These are phyloP conservation scores for Neofusicoccum cordaticola DNA, from an alignment of 2,329 filamentous ascomycete genomes.

Conservation along the genomic window DNA sequence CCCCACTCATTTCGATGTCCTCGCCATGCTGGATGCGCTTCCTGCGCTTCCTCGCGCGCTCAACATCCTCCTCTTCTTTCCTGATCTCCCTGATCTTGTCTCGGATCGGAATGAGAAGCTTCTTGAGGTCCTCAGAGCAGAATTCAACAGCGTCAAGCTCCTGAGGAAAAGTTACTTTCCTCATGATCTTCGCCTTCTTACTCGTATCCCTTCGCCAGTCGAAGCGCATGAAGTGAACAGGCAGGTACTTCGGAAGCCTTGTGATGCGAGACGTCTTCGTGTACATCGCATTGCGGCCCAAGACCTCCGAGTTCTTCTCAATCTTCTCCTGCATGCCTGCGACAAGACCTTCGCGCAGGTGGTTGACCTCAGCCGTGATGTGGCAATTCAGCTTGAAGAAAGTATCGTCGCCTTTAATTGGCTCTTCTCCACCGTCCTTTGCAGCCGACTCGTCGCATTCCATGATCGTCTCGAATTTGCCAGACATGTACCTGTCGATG, in stretches of 20 bases:
- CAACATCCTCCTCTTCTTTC: conserved; percentile 92
- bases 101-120: conserved; percentile 81
- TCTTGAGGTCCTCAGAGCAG: conserved; percentile 85
- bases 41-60: conserved; percentile 86
- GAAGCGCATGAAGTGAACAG: conserved; percentile 96
- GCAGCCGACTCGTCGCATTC: conserved; percentile 81
- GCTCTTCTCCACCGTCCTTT: conserved; percentile 69
- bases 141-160: conserved; percentile 94
- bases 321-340: conserved; percentile 82
- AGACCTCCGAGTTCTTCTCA: conserved; percentile 78
- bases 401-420: conserved; percentile 64
- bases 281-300: conserved; percentile 78
- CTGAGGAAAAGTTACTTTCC: conserved; percentile 93
- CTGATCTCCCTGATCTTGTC: conserved; percentile 94
- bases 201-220: conserved; percentile 95
- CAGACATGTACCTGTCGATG: conserved; percentile 86
- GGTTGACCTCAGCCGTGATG: conserved; percentile 83
- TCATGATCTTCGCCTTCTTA: conserved; percentile 99
- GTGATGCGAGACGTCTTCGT: conserved; percentile 90
- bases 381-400: conserved; percentile 97
- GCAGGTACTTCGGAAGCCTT: conserved; percentile 88
- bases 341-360: conserved; percentile 82
- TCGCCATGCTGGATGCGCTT: conserved; percentile 64
- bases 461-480: conserved; percentile 73
- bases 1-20: conserved; percentile 21